Evolutionary conservation across 2,329 filamentous ascomycete genomes (phyloP), one percentile per base, ranked within the genome.

Genomic region (Fusarium begoniae): DNA sequence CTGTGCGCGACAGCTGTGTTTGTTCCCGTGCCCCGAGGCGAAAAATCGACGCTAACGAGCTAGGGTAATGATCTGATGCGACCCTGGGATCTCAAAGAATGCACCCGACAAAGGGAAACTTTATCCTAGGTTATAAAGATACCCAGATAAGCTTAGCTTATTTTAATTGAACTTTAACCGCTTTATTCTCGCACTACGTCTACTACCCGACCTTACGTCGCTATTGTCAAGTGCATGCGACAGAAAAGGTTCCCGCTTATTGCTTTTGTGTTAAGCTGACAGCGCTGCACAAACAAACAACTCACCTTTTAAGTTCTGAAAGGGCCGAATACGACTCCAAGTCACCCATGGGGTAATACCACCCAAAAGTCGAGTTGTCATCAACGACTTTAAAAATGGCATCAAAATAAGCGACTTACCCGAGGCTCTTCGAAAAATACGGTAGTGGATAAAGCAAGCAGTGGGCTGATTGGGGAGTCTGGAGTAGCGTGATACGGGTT

Each of bases 401-500:
- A 61, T 72, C 24, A 47, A 66, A 35, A 26, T 72, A 28, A 28
- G 37, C 8, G 13, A 17, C 37, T 63, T 70, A 18, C 63, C 58
- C 17, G 30, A 17, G 35, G 37, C 30, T 3, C 13, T 79, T 80
- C 5, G 4, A 8, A 48, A 47, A 32, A 24, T 24, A 24, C 22
- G 22, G 28, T 35, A 18, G 28, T 20, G 32, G 32, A 7, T 15
- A 67, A 60, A 28, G 78, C 17, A 82, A 43, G 77, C 79, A 5
- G 75, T 83, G 37, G 50, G 30, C n/a, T 37, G 50, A 53, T 53
- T 35, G 48, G 48, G 32, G 17, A 35, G 47, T 11, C 11, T 4
- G 28, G 47, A 22, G 28, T 24, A 50, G 50, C 32, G 50, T 53
- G 50, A 53, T 26, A 53, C 50, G 50, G 50, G 30, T 53, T 53